These are phyloP conservation scores for Fusarium begoniae DNA, from an alignment of 2,329 filamentous ascomycete genomes.

Conservation along the genomic window DNA sequence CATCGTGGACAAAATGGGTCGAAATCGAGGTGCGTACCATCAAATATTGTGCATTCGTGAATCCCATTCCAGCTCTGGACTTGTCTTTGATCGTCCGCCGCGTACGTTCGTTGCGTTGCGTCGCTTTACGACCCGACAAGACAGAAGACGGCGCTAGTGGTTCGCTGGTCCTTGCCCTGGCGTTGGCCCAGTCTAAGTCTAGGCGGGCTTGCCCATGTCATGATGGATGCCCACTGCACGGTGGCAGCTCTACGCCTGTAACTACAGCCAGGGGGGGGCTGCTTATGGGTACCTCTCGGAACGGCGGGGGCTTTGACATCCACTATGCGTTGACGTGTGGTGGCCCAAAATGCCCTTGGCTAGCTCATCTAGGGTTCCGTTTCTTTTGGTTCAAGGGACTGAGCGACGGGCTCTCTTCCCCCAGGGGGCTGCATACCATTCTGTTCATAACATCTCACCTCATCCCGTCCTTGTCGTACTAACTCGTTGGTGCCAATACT, in stretches of 20 bases:
- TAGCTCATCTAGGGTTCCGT: constrained; percentile 23
- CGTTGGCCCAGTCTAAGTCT: not conserved
- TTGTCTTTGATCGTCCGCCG: constrained; percentile 9
- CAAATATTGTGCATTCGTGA: constrained; percentile 27
- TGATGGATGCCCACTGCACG: not conserved
- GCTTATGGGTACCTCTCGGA: constrained; percentile 15
- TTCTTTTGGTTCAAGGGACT: constrained; percentile 24
- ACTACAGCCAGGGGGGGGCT: constrained; percentile 28
- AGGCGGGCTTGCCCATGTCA: constrained; percentile 10
- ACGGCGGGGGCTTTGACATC: constrained; percentile 22
- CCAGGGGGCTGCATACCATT: constrained; percentile 28
- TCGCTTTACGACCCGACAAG: constrained; percentile 17
- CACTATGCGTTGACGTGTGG: constrained; percentile 26
- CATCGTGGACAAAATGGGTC: constrained; percentile 55
- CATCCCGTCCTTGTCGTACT: constrained; percentile 34
- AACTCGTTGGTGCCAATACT: constrained; percentile 35
- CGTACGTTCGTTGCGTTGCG: not conserved
- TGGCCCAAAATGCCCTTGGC: constrained; percentile 25
- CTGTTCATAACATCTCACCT: constrained; percentile 42
- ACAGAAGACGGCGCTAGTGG: constrained; percentile 21
- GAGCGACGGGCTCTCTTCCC: constrained; percentile 1
- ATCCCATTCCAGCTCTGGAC: constrained; percentile 37
- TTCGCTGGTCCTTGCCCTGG: constrained; percentile 12
- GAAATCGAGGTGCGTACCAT: constrained; percentile 62
- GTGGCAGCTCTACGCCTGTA: constrained; percentile 22